Percentiles rank a stretch among this genome's conserved stretches.
Evolutionary conservation across 1,139 yeast species (phyloP).

Genomic region (Yamadazyma aaseri): DNA sequence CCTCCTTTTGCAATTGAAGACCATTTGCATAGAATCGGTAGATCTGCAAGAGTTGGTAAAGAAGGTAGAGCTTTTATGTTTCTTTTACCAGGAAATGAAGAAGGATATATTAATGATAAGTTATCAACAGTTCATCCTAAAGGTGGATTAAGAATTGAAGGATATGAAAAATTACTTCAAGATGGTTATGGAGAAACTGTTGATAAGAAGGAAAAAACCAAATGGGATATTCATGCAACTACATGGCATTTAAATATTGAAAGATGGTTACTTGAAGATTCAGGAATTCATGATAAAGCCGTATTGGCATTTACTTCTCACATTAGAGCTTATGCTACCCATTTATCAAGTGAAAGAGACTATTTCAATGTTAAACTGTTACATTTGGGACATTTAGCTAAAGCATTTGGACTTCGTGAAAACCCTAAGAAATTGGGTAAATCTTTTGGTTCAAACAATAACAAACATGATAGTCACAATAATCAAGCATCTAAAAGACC

Average conservation of each 20-base stretch:
- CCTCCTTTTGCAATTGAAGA: conserved; percentile 72
- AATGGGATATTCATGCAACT: conserved; percentile 95
- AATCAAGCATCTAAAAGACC: conserved; percentile 33
- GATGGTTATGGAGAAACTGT: conserved; percentile 40
- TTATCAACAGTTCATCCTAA: conserved; percentile 58
- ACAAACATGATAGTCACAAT: conserved; percentile 15
- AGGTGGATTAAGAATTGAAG: conserved; percentile 37
- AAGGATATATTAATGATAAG: conserved; percentile 66
- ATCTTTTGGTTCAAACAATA: conserved; percentile 23
- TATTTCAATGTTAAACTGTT: conserved; percentile 76
- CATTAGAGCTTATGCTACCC: conserved; percentile 95
- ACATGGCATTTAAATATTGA: conserved; percentile 93
- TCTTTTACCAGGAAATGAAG: conserved; percentile 85
- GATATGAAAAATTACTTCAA: conserved; percentile 54
- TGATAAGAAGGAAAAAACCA: conserved; percentile 32
- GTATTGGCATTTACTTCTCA: conserved; percentile 83
- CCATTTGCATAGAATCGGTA: conserved; percentile 71
- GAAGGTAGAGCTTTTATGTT: conserved; percentile 69
- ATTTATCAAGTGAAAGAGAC: conserved; percentile 72
- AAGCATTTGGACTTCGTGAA: conserved; percentile 90
- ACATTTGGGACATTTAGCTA: conserved; percentile 95
- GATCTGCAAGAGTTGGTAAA: conserved; percentile 73
- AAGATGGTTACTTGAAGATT: conserved; percentile 78
- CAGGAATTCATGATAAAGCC: conserved; percentile 58
- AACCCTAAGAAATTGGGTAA: conserved; percentile 78